Evolutionary conservation across 2,329 filamentous ascomycete species (phyloP).

Genomic region (Diaporthe citri): DNA sequence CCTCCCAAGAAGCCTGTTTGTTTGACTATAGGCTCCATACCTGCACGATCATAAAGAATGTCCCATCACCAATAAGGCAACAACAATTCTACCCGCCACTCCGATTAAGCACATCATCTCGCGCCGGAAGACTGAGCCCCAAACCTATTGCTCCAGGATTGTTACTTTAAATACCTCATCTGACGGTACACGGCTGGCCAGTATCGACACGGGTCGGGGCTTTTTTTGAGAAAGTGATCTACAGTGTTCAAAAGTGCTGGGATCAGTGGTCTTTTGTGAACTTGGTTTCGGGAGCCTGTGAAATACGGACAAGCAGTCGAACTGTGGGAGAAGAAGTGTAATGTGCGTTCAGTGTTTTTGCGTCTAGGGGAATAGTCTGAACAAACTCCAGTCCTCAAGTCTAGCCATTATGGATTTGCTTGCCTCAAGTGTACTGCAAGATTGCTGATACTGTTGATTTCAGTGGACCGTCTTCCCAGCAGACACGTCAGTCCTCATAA

Average conservation of each 20-base stretch:
- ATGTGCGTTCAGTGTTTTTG: slow-evolving; percentile 20
- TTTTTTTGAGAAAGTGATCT: not conserved
- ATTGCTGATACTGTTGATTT: not conserved
- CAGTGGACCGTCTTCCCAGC: slow-evolving; percentile 25
- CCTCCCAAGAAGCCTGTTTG: slow-evolving; percentile 18
- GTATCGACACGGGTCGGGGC: slow-evolving; percentile 2
- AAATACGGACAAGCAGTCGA: not conserved
- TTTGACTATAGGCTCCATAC: slow-evolving; percentile 9
- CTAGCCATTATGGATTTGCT: not conserved
- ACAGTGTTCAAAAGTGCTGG: not conserved
- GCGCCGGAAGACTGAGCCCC: slow-evolving; percentile 14
- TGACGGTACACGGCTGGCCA: slow-evolving; percentile 28
- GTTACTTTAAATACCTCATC: not conserved
- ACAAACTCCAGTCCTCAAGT: not conserved
- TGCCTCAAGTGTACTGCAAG: not conserved
- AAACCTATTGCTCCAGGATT: not conserved
- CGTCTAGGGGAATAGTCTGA: not conserved
- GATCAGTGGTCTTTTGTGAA: slow-evolving; percentile 17
- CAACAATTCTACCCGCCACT: not conserved
- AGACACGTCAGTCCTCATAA: slow-evolving; percentile 5
- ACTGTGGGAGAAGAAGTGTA: slow-evolving; percentile 8
- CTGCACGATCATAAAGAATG: slow-evolving; percentile 19
- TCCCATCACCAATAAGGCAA: slow-evolving; percentile 18
- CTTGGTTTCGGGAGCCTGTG: not conserved
- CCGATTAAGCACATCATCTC: slow-evolving; percentile 5